A percentile compares a stretch with the other conserved stretches of the same genome.
These are phyloP conservation scores for Lipomyces kockii DNA, from an alignment of 805 yeast species.

Conservation along the genomic window DNA sequence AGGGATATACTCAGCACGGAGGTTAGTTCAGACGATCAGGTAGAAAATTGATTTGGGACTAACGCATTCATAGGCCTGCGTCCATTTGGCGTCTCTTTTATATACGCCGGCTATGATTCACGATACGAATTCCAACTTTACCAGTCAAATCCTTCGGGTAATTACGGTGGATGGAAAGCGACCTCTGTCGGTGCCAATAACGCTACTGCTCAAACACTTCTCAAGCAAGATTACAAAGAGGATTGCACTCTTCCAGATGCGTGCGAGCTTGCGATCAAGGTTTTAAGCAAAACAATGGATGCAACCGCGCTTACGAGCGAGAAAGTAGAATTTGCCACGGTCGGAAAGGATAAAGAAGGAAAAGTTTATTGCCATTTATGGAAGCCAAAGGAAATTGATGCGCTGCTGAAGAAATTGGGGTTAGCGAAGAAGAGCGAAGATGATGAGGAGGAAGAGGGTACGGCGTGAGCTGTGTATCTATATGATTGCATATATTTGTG, in stretches of 20 bases:
- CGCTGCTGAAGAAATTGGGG: slow-evolving; percentile 71
- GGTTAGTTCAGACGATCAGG: slow-evolving; percentile 45
- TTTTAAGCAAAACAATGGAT: slow-evolving; percentile 92
- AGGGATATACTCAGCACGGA: slow-evolving; percentile 98
- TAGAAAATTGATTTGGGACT: background rate
- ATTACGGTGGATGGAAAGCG: slow-evolving; percentile 98
- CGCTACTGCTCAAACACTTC: slow-evolving; percentile 91
- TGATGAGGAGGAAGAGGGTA: slow-evolving; percentile 43
- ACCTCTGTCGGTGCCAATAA: slow-evolving; percentile 96
- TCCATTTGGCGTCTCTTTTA: slow-evolving; percentile 96
- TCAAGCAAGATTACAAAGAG: slow-evolving; percentile 93
- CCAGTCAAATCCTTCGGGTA: slow-evolving; percentile 96
- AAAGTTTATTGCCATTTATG: slow-evolving; percentile 72
- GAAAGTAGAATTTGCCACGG: slow-evolving; percentile 90
- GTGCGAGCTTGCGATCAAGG: slow-evolving; percentile 84
- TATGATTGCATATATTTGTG: background rate
- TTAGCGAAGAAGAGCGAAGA: slow-evolving; percentile 64
- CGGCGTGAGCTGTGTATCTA: background rate
- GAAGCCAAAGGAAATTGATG: slow-evolving; percentile 77
- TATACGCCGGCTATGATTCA: slow-evolving; percentile 91
- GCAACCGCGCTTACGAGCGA: slow-evolving; percentile 82
- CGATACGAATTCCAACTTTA: slow-evolving; percentile 87
- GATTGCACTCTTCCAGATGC: slow-evolving; percentile 71
- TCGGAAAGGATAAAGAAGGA: slow-evolving; percentile 56
- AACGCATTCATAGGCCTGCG: slow-evolving; percentile 58